These are phyloP conservation scores for Globisporangium cederbergense DNA, from an alignment of 352 stramenopile species.

Conservation along the genomic window DNA sequence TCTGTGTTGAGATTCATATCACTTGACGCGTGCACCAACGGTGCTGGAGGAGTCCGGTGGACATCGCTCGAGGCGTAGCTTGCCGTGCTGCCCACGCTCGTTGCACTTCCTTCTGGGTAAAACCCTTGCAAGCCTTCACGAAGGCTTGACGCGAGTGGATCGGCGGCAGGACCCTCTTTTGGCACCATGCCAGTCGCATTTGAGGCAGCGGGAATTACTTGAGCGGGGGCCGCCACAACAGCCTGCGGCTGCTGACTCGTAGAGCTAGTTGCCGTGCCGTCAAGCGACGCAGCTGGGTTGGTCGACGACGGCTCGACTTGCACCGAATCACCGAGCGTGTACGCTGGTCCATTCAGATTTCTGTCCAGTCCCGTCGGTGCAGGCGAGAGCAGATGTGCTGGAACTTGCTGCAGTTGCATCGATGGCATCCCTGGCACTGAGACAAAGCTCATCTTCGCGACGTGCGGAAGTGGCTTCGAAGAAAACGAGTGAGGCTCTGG, in stretches of 20 bases:
- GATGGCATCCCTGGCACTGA: conserved; percentile 15
- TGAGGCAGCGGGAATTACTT: neutral
- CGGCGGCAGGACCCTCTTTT: neutral
- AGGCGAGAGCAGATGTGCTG: conserved; percentile 16
- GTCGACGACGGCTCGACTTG: conserved; percentile 15
- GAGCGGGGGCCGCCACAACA: neutral
- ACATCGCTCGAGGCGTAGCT: conserved; percentile 26
- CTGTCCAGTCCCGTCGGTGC: conserved; percentile 7
- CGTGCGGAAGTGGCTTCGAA: conserved; percentile 69
- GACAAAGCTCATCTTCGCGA: conserved; percentile 79
- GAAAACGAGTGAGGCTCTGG: conserved; percentile 82
- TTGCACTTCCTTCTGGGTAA: conserved; percentile 8
- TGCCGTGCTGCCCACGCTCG: conserved; percentile 24
- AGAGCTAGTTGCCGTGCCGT: neutral
- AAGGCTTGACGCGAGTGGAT: neutral
- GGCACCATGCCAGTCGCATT: conserved; percentile 7
- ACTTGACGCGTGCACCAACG: conserved; percentile 40
- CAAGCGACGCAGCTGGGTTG: conserved; percentile 3
- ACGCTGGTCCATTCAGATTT: conserved; percentile 5
- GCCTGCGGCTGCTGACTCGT: neutral
- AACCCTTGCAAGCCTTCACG: conserved; percentile 4
- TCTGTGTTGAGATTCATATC: conserved; percentile 45
- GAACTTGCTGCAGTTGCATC: conserved; percentile 15
- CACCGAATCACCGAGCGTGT: conserved; percentile 13
- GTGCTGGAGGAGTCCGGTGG: conserved; percentile 21